A percentile compares a stretch with the other conserved stretches of the same genome.
phyloP scores from a whole-genome alignment of 148 eudicot species.

The Arctostaphylos glauca region DNA sequence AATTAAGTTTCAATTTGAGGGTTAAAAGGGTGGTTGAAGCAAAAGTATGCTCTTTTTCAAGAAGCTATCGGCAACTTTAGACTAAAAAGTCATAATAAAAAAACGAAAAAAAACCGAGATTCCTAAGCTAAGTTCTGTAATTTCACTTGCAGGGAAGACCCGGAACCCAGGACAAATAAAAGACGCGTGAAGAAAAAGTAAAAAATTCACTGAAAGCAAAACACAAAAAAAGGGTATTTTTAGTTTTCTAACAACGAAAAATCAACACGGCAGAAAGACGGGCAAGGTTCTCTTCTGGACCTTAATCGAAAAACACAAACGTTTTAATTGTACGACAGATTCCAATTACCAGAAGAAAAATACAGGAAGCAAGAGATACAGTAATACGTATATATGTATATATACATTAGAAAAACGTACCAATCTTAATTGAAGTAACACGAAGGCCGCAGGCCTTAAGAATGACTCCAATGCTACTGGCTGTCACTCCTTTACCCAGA shows the following conservation, averaged over 20 bases:
- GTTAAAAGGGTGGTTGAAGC: background rate
- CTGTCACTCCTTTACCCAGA: constrained; percentile 89
- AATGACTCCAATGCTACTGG: constrained; percentile 87
- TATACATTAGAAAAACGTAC: constrained; percentile 20
- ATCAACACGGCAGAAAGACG: background rate
- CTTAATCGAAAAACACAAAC: background rate
- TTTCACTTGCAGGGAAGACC: background rate
- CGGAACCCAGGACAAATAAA: background rate
- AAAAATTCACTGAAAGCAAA: background rate
- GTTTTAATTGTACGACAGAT: background rate
- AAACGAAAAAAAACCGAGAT: background rate
- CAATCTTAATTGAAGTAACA: constrained; percentile 92
- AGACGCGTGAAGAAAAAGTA: background rate
- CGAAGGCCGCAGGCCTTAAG: constrained; percentile 93
- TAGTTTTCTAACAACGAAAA: constrained; percentile 9
- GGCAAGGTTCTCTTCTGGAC: background rate
- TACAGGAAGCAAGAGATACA: background rate
- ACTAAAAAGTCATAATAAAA: background rate
- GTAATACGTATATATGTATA: background rate
- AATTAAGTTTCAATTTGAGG: background rate
- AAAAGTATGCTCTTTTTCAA: background rate
- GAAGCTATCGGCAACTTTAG: background rate
- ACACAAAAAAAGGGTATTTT: background rate
- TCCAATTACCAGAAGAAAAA: background rate
- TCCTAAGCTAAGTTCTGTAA: constrained; percentile 7